Percentiles rank a stretch among this genome's conserved stretches.
Conservation (phyloP, 2,329 filamentous ascomycete genomes). For the Alternaria alternata region DNA sequence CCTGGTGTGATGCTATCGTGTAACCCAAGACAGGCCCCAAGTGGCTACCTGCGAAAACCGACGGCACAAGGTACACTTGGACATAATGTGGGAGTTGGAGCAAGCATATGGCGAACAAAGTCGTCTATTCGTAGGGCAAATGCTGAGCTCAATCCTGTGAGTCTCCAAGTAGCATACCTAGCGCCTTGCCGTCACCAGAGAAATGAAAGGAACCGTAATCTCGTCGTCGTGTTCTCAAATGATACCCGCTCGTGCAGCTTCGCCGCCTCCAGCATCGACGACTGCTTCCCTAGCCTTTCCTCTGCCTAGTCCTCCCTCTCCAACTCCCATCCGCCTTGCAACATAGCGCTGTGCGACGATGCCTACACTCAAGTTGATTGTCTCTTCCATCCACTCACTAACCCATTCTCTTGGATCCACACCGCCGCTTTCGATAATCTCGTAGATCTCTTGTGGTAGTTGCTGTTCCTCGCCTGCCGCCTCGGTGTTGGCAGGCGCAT, state of each 20-base stretch:
- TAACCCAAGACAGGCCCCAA: not conserved
- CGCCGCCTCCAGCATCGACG: conserved; percentile 66
- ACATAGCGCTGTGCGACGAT: conserved; percentile 95
- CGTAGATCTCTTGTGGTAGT: conserved; percentile 83
- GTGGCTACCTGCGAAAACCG: not conserved
- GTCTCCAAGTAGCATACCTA: conserved; percentile 1
- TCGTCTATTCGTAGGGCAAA: conserved; percentile 7
- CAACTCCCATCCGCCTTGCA: conserved; percentile 92
- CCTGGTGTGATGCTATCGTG: not conserved
- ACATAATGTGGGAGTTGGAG: not conserved
- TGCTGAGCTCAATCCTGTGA: conserved; percentile 3
- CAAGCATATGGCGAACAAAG: not conserved
- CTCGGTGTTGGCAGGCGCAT: conserved; percentile 59
- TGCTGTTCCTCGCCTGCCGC: conserved; percentile 57
- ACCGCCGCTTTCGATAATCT: conserved; percentile 76
- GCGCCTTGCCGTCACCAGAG: conserved; percentile 8
- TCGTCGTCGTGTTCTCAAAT: conserved; percentile 27
- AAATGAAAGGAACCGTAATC: conserved; percentile 5
- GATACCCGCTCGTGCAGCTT: conserved; percentile 65
- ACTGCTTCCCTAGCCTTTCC: conserved; percentile 64
- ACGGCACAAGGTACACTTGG: not conserved
- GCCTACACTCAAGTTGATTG: conserved; percentile 78
- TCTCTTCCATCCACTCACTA: conserved; percentile 95
- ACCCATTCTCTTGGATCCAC: conserved; percentile 98
- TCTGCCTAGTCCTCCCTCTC: conserved; percentile 73